A percentile compares a stretch with the other conserved stretches of the same genome.
phyloP scores from a whole-genome alignment of 164 flowering plant species.

The Stephania yunnanensis region DNA sequence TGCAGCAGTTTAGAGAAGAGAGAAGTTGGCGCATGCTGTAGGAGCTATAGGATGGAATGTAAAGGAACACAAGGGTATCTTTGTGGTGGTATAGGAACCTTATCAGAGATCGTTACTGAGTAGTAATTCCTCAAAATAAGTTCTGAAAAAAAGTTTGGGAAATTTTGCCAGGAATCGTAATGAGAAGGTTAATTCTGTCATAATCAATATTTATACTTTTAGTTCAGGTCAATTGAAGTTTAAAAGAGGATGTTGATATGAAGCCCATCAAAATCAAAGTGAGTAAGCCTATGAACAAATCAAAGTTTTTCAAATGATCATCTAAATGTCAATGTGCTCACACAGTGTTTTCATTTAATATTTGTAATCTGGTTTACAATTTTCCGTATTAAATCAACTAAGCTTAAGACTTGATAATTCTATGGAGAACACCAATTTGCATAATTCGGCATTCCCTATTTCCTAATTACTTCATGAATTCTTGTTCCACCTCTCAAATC shows the following conservation, averaged over 20 bases:
- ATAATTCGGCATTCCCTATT: not conserved
- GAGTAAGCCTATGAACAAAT: not conserved
- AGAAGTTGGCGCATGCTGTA: constrained; percentile 47
- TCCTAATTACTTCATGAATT: too few relatives aligned
- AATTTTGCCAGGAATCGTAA: constrained; percentile 7
- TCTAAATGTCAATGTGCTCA: not conserved
- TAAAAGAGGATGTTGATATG: not conserved
- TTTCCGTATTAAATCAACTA: not conserved
- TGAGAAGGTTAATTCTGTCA: not conserved
- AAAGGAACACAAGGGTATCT: constrained; percentile 30
- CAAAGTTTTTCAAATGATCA: not conserved
- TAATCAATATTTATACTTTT: not conserved
- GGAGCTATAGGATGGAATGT: constrained; percentile 50
- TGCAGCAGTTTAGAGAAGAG: constrained; percentile 32
- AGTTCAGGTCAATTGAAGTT: not conserved
- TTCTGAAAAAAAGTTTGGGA: not conserved
- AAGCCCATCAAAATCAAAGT: not conserved
- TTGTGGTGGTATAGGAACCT: constrained; percentile 26
- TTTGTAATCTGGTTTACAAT: not conserved
- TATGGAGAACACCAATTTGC: not conserved
- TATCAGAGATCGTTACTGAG: constrained; percentile 54
- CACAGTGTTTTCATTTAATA: not conserved
- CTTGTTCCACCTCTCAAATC: too few relatives aligned
- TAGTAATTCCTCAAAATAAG: constrained; percentile 11
- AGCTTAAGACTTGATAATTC: not conserved